A percentile compares a stretch with the other conserved stretches of the same genome.
These are phyloP conservation scores for Hevea brasiliensis DNA, from an alignment of 345 rosid genomes.

Conservation along the genomic window DNA sequence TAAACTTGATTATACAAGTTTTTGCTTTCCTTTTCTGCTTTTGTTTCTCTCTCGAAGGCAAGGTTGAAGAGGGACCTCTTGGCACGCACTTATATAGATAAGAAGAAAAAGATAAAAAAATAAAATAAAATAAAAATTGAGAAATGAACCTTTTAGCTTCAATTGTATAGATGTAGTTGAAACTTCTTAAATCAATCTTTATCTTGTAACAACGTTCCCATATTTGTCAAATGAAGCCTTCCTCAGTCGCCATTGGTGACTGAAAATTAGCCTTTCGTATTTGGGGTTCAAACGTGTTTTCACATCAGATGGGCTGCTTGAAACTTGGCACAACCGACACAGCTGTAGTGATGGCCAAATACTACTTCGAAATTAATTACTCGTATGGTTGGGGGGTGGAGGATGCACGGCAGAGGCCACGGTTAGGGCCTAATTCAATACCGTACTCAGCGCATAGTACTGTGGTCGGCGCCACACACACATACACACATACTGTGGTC, in stretches of 20 bases:
- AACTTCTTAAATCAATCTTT: neutral
- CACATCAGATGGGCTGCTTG: neutral
- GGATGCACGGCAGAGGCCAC: too few relatives aligned
- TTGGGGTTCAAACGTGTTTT: neutral
- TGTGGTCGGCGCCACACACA: too few relatives aligned
- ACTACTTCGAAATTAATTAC: neutral
- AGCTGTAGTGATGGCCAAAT: neutral
- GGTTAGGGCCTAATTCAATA: too few relatives aligned
- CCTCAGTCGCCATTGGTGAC: too few relatives aligned
- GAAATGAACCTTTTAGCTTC: too few relatives aligned
- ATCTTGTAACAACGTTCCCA: neutral
- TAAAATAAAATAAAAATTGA: too few relatives aligned
- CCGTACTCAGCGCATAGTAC: too few relatives aligned
- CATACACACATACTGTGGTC: too few relatives aligned
- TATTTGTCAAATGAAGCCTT: neutral
- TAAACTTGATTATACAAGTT: neutral
- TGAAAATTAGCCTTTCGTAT: too few relatives aligned
- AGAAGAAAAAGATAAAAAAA: neutral
- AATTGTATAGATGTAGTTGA: neutral
- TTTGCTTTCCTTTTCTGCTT: neutral
- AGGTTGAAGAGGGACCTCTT: too few relatives aligned
- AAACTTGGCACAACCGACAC: neutral
- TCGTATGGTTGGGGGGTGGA: conserved; percentile 16
- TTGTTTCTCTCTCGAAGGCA: too few relatives aligned
- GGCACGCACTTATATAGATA: conserved; percentile 16